These are phyloP conservation scores for Volvox africanus DNA, from an alignment of 139 green algal species.

Conservation along the genomic window DNA sequence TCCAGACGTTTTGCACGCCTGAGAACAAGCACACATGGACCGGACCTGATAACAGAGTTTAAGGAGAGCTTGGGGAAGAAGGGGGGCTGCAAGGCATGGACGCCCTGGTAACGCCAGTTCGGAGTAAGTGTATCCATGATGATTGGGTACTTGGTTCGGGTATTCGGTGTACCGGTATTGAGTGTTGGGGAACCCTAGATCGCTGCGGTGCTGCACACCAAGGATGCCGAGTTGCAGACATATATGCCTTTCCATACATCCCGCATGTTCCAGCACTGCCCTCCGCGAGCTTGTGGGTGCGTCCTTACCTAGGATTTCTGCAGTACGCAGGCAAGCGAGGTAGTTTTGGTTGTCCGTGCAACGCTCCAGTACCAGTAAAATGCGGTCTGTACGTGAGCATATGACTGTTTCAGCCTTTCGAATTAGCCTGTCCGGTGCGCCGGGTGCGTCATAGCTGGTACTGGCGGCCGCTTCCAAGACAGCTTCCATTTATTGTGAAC, in stretches of 20 bases:
- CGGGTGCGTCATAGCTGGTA: not conserved
- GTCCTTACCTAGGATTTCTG: slow-evolving; percentile 54
- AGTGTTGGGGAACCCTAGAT: no score
- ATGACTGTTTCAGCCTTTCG: slow-evolving; percentile 39
- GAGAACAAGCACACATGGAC: not conserved
- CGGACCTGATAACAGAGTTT: no score
- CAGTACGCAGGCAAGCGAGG: slow-evolving; percentile 55
- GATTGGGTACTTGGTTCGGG: no score
- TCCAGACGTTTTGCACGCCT: slow-evolving; percentile 64
- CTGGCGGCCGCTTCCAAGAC: not conserved
- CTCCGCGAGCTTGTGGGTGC: not conserved
- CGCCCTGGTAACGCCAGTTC: no score
- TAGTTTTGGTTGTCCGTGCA: slow-evolving; percentile 66
- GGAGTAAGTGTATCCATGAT: no score
- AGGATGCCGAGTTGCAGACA: no score
- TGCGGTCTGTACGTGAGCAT: slow-evolving; percentile 36
- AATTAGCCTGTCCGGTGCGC: slow-evolving; percentile 4
- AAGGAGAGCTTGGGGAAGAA: no score
- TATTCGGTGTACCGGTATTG: no score
- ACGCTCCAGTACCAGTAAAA: slow-evolving; percentile 65
- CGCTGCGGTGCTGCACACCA: no score
- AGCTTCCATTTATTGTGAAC: not conserved
- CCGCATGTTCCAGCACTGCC: not conserved
- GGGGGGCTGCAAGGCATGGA: no score
- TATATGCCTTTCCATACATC: no score